Percentiles rank a stretch among this genome's conserved stretches.
These are phyloP conservation scores for Daldinia sp. DNA, from an alignment of 2,329 filamentous ascomycete species.

Conservation along the genomic window DNA sequence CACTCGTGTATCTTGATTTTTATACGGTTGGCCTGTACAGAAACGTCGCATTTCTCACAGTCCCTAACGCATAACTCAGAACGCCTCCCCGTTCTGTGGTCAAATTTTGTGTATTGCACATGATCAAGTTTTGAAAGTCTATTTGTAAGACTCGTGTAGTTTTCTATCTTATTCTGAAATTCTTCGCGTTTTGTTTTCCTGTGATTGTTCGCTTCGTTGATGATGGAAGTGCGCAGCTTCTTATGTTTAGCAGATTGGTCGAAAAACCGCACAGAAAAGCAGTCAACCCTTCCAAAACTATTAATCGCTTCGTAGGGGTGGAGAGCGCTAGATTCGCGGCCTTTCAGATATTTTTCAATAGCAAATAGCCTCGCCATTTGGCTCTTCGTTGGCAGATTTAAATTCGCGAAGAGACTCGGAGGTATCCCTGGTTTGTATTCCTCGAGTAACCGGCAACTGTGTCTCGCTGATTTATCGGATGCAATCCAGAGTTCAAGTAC, in stretches of 20 bases:
- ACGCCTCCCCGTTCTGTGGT: background rate
- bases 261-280: slow-evolving; percentile 64
- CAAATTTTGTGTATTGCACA: background rate
- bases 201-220: slow-evolving; percentile 51
- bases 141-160: slow-evolving; percentile 50
- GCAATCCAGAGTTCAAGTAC: slow-evolving; percentile 70
- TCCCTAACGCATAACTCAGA: background rate
- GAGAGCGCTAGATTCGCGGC: slow-evolving; percentile 47
- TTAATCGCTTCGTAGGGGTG: slow-evolving; percentile 53
- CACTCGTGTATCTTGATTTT: slow-evolving; percentile 66
- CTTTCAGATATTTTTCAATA: slow-evolving; percentile 62
- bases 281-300: slow-evolving; percentile 50
- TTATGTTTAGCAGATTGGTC: slow-evolving; percentile 58
- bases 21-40: slow-evolving; percentile 53
- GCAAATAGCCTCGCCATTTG: slow-evolving; percentile 60
- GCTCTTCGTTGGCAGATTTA: slow-evolving; percentile 58
- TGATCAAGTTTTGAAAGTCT: slow-evolving; percentile 18
- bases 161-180: slow-evolving; percentile 45
- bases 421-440: slow-evolving; percentile 63
- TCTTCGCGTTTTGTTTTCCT: slow-evolving; percentile 53
- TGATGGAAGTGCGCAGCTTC: slow-evolving; percentile 53
- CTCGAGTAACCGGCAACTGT: slow-evolving; percentile 55
- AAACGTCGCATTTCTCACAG: slow-evolving; percentile 56
- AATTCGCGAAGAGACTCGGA: slow-evolving; percentile 53
- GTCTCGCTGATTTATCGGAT: slow-evolving; percentile 61